Evolutionary conservation across 176 grass and related monocot genomes (phyloP).

Genomic region (Themeda triandra): DNA sequence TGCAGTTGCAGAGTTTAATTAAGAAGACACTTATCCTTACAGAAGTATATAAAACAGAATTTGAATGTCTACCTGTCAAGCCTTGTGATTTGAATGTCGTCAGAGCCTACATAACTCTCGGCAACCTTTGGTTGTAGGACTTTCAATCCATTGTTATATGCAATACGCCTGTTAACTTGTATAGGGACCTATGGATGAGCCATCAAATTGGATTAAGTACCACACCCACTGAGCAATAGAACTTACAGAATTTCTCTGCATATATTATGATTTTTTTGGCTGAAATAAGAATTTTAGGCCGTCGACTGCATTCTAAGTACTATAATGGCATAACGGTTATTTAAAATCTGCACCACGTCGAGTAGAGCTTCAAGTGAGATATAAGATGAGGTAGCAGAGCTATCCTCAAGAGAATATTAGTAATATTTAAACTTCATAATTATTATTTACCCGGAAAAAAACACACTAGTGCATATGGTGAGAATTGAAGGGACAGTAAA

Average conservation of each 20-base stretch:
- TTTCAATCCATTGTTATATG: slow-evolving; percentile 81
- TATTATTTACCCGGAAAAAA: too few relatives aligned
- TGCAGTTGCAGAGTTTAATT: background rate
- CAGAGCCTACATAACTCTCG: slow-evolving; percentile 23
- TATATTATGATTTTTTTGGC: background rate
- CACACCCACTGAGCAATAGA: slow-evolving; percentile 19
- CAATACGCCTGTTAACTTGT: slow-evolving; percentile 85
- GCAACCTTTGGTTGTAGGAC: slow-evolving; percentile 57
- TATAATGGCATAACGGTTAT: too few relatives aligned
- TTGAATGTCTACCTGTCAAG: slow-evolving; percentile 56
- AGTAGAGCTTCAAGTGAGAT: too few relatives aligned
- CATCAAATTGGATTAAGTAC: background rate
- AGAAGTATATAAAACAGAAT: background rate
- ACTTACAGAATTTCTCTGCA: background rate
- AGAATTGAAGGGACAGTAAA: too few relatives aligned
- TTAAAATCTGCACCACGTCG: too few relatives aligned
- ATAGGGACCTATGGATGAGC: slow-evolving; percentile 66
- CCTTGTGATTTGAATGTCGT: slow-evolving; percentile 45
- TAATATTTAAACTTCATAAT: too few relatives aligned
- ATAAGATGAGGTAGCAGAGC: too few relatives aligned
- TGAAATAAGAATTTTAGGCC: too few relatives aligned
- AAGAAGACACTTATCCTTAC: background rate
- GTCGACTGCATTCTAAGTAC: too few relatives aligned
- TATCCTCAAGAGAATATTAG: too few relatives aligned
- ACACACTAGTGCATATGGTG: too few relatives aligned